Evolutionary conservation across 148 eudicot species (phyloP), one percentile per base, ranked within the genome.

Genomic region (Silene conica): DNA sequence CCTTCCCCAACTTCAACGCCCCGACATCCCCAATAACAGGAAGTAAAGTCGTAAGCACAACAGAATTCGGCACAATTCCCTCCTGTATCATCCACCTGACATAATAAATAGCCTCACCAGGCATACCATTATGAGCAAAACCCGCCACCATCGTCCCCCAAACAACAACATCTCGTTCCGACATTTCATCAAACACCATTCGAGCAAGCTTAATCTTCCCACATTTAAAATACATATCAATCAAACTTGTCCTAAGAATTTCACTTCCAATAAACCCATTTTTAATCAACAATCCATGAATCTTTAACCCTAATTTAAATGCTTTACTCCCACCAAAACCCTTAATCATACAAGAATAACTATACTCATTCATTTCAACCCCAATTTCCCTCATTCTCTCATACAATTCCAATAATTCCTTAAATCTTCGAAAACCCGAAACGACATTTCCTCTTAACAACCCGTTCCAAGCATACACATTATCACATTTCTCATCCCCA

Each of bases 91-190:
- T 89, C 91, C 83, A 80, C 76, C 93, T 84, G 3, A 86, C 63
- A 65, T 80, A 86, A 34, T 80, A 83, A 50, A 94, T 38, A 6
- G 91, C 95, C 74, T 87, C 90, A 56, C 74, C 80, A 6, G 74
- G 88, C 72, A 85, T 61, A 69, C 83, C 75, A 85, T 86, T 94
- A 57, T 94, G 98, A 1, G 93, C 85, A 70, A 94, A 87, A 18
- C 98, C 98, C 0, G 98, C 84, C 67, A 94, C 78, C 93, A 94
- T 88, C 6, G 93, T 88, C 0, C 98, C 97, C 98, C 98, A 94
- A 0, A 81, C 73, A 4, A 94, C 98, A 65, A 94, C 79, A 88
- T 94, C 98, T 64, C 93, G 86, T 38, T 84, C 85, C 56, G 72
- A 72, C 65, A 84, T 78, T 80, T 94, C 97, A 71, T 91, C 90